Percentiles rank a stretch among this genome's conserved stretches.
These are phyloP conservation scores for Schizochytrium sp. DNA, from an alignment of 108 stramenopile genomes.

Conservation along the genomic window DNA sequence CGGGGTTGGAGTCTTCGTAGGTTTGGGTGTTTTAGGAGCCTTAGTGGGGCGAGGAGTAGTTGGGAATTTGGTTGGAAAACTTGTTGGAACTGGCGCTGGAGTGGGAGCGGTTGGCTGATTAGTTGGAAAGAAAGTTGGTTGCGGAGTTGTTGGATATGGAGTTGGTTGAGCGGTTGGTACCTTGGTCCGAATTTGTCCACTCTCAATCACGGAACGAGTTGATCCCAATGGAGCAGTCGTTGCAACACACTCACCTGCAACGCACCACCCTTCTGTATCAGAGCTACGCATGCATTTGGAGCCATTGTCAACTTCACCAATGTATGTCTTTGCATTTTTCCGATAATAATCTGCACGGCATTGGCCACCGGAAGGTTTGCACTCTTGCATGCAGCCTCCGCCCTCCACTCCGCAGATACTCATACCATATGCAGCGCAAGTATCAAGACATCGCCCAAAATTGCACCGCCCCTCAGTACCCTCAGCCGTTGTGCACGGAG, in stretches of 20 bases:
- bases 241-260: not conserved
- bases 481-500: not conserved
- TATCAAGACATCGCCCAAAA: not conserved
- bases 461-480: not conserved
- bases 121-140: constrained; percentile 13
- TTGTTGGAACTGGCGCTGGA: no score
- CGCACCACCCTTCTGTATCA: not conserved
- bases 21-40: constrained; percentile 37
- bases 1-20: not conserved
- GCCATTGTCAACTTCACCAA: not conserved
- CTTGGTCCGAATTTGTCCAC: not conserved
- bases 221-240: not conserved
- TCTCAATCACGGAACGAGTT: not conserved
- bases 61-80: no score
- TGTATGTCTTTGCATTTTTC: not conserved
- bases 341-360: not conserved
- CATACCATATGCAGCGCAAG: not conserved
- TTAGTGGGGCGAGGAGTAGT: constrained; percentile 33
- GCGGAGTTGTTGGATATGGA: constrained; percentile 28
- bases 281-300: not conserved
- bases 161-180: not conserved
- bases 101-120: not conserved
- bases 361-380: not conserved
- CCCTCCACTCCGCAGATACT: not conserved
- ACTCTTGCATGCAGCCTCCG: constrained; percentile 19